These are phyloP conservation scores for Articulospora tetracladia DNA, from an alignment of 495 filamentous ascomycete genomes.

Conservation along the genomic window DNA sequence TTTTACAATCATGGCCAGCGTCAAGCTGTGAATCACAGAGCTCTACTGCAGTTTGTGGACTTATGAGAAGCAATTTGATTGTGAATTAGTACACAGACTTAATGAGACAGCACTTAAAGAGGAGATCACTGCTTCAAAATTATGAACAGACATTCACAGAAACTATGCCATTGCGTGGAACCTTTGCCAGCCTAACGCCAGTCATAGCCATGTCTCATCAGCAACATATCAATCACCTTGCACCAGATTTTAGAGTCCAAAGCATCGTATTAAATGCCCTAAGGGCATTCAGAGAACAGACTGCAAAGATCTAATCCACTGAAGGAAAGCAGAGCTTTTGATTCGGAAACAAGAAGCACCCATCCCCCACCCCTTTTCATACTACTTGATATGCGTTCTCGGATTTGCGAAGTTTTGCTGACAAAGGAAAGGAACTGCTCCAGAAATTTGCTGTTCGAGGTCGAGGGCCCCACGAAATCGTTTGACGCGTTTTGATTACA, in stretches of 20 bases:
- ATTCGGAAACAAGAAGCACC: conserved; percentile 9
- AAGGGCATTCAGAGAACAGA: conserved; percentile 12
- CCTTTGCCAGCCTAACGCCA: background rate
- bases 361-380: conserved; percentile 4
- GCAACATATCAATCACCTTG: background rate
- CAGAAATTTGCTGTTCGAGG: background rate
- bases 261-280: conserved; percentile 18
- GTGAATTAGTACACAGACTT: no score
- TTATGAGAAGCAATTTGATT: no score
- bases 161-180: background rate
- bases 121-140: no score
- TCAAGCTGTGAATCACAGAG: no score
- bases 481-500: conserved; percentile 12
- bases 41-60: no score
- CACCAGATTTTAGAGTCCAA: conserved; percentile 1
- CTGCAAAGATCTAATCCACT: background rate
- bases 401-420: background rate
- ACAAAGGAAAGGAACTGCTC: background rate
- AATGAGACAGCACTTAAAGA: no score
- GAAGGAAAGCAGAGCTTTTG: conserved; percentile 18
- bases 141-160: background rate
- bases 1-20: no score
- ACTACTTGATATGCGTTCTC: background rate
- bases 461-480: background rate
- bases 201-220: background rate